phyloP scores from a whole-genome alignment of 2,329 filamentous ascomycete species.

The Lasiodiplodia citricola region DNA sequence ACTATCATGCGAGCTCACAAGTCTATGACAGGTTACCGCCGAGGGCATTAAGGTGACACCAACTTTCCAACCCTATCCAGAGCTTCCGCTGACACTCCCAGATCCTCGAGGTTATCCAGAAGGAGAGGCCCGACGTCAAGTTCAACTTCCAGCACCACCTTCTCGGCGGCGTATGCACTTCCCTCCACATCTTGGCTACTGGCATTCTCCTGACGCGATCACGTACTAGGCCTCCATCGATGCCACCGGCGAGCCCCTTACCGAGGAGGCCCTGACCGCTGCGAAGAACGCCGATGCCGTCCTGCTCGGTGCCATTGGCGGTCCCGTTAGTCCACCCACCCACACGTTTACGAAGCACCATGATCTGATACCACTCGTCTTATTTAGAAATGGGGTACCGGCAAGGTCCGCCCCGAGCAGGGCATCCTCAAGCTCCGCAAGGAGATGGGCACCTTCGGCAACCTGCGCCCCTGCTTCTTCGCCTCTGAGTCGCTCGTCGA shows the following conservation, averaged over 20 bases:
- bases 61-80: not conserved
- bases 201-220: not conserved
- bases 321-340: slow-evolving; percentile 63
- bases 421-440: slow-evolving; percentile 90
- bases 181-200: not conserved
- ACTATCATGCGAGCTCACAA: slow-evolving; percentile 28
- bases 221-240: slow-evolving; percentile 80
- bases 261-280: slow-evolving; percentile 79
- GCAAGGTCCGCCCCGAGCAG: slow-evolving; percentile 86
- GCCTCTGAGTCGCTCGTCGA: slow-evolving; percentile 84
- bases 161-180: slow-evolving; percentile 80
- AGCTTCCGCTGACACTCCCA: slow-evolving; percentile 42
- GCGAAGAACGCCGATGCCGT: slow-evolving; percentile 88
- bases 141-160: slow-evolving; percentile 92
- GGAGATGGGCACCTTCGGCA: slow-evolving; percentile 91
- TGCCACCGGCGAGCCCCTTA: slow-evolving; percentile 76
- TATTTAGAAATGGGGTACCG: slow-evolving; percentile 83
- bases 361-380: not conserved
- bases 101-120: slow-evolving; percentile 81
- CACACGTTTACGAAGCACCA: slow-evolving; percentile 20
- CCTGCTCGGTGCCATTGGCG: slow-evolving; percentile 90
- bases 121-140: slow-evolving; percentile 70
- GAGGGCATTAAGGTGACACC: slow-evolving; percentile 79
- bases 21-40: slow-evolving; percentile 69
- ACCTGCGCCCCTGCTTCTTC: slow-evolving; percentile 96